Conservation (phyloP, 192 early-diverging fungal genomes). For the Coemansia sp. region DNA sequence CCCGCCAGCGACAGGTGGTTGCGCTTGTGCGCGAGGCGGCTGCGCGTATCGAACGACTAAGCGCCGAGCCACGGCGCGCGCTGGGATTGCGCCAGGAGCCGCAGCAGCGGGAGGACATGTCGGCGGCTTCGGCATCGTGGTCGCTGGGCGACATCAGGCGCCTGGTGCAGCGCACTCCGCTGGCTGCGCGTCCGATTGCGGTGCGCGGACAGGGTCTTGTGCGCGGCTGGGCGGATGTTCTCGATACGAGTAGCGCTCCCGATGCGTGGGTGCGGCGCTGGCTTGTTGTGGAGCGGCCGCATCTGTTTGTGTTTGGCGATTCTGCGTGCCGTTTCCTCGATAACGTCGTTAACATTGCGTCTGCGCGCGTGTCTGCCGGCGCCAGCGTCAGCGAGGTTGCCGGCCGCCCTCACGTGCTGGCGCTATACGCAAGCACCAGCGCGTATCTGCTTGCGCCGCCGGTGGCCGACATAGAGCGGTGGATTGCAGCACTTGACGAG, state of each 20-base stretch:
- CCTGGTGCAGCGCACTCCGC: constrained; percentile 17
- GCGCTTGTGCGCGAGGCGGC: constrained; percentile 21
- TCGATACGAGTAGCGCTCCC: constrained; percentile 31
- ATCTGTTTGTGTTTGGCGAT: constrained; percentile 74
- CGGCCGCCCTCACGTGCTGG: constrained; percentile 27
- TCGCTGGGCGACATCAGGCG: constrained; percentile 15
- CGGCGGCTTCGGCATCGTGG: neutral
- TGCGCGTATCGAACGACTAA: neutral
- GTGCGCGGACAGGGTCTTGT: constrained; percentile 26
- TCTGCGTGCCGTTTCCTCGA: constrained; percentile 65
- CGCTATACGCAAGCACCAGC: constrained; percentile 41
- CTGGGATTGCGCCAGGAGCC: constrained; percentile 40
- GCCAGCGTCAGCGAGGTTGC: constrained; percentile 35
- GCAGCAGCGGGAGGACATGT: neutral
- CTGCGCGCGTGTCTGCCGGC: constrained; percentile 49
- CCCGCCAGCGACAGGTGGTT: constrained; percentile 18
- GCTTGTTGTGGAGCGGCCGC: constrained; percentile 76
- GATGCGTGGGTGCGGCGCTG: constrained; percentile 74
- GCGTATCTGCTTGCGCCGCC: constrained; percentile 40
- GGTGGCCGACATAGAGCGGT: constrained; percentile 27
- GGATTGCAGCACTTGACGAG: constrained; percentile 55
- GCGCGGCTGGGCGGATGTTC: constrained; percentile 33
- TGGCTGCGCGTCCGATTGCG: constrained; percentile 9
- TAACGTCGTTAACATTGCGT: constrained; percentile 74
- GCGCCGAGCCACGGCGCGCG: neutral